Base-by-base conservation (phyloP, 2,329 filamentous ascomycete genomes). In the Colletotrichum sp. region DNA sequence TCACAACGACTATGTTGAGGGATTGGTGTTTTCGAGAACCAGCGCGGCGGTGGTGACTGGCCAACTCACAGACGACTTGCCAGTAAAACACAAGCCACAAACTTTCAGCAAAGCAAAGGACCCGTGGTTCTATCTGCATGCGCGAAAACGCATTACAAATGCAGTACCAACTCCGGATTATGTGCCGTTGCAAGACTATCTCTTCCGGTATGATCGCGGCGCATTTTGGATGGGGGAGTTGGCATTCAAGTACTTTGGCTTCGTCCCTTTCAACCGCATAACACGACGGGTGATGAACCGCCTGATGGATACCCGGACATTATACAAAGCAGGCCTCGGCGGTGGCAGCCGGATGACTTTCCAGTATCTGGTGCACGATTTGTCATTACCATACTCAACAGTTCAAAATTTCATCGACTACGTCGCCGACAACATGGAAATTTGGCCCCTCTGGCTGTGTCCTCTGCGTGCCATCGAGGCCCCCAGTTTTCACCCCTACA, bases 41-140 rank as follows among this genome's bases (percentile, higher is more conserved):
- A 86, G 85, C 8, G 90, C 91, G 1, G 88, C 94, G 1, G 84
- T 95, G 59, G 93, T 93, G 81, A 87, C 88, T 0, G 94, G 94
- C 0, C 86, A 85, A 12, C 84, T 94, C 18, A 88, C 88, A 1
- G 86, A 93, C 67, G 81, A 85, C 0, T 76, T 87, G 0, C 87
- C 87, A 0, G 71, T 81, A 0, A 84, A 82, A 2, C 75, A 77
- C 4, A 81, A 81, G 60, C 79, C 84, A 1, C 84, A 84, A 28
- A 85, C 81, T 1, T 94, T 95, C 82, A 90, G 89, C n/a, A 86
- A 89, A 13, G 85, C 89, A 0, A 83, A 82, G 6, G 94, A 96
- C 78, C 91, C 92, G 1, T 96, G 94, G 94, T 95, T 95, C 81
- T 95, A 95, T 75, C 85, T 95, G 4, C 93, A 94, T 78, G 93